Conservation (phyloP, 1,139 yeast species). For the Nakaseomyces bracarensis region DNA sequence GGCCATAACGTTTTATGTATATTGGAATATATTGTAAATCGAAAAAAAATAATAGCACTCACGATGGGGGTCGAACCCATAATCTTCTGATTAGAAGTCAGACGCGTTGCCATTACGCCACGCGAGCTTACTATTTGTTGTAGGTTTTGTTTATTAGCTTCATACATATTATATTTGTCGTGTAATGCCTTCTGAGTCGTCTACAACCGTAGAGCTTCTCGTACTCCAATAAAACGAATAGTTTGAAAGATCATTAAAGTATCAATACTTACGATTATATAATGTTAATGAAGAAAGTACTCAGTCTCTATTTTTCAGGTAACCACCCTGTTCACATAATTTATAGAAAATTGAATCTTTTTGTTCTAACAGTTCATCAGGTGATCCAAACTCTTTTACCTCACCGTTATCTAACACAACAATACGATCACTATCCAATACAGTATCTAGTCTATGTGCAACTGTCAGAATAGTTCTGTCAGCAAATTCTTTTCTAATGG, state of each 20-base stretch:
- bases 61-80: constrained; percentile 55
- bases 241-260: too few species aligned
- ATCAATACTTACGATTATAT: background rate
- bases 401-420: constrained; percentile 61
- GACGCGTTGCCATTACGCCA: constrained; percentile 57
- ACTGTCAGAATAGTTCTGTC: constrained; percentile 68
- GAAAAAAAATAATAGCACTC: constrained; percentile 33
- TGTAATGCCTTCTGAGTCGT: too few species aligned
- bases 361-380: constrained; percentile 41
- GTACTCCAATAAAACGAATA: too few species aligned
- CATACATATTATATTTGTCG: too few species aligned
- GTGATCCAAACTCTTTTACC: constrained; percentile 63
- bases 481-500: constrained; percentile 55
- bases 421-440: constrained; percentile 68
- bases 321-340: constrained; percentile 44
- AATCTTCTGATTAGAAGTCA: constrained; percentile 53
- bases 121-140: constrained; percentile 35
- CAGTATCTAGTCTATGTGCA: constrained; percentile 78
- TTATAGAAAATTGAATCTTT: constrained; percentile 42
- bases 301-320: constrained; percentile 14
- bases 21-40: too few species aligned
- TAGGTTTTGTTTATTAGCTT: too few species aligned
- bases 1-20: too few species aligned
- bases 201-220: too few species aligned
- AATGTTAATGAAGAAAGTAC: too few species aligned